Conservation (phyloP, 345 rosid genomes). For the Hirschfeldia incana region DNA sequence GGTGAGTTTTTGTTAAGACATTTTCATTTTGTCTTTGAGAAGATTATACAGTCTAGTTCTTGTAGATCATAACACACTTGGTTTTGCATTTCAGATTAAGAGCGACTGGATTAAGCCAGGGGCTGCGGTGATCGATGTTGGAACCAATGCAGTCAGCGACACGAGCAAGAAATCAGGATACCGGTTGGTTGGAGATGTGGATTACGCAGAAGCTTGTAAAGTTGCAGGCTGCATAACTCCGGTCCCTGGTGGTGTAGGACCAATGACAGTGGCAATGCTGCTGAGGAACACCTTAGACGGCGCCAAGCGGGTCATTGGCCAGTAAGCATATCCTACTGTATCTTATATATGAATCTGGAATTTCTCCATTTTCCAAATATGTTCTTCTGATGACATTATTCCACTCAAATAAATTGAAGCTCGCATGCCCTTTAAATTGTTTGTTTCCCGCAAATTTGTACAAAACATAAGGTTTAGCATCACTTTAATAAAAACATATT, state of each 20-base stretch:
- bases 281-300: constrained; percentile 81
- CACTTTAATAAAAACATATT: neutral
- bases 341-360: constrained; percentile 2
- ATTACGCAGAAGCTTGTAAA: constrained; percentile 70
- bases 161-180: constrained; percentile 75
- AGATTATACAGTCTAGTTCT: neutral
- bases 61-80: neutral
- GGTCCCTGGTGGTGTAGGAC: constrained; percentile 97
- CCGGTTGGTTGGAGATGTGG: constrained; percentile 92
- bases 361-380: neutral
- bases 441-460: neutral
- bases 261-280: constrained; percentile 96
- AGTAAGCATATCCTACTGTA: constrained; percentile 26
- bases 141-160: constrained; percentile 79
- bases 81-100: constrained; percentile 55
- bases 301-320: constrained; percentile 64
- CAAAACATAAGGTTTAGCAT: neutral
- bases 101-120: constrained; percentile 96
- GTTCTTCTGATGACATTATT: neutral
- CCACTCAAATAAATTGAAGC: neutral
- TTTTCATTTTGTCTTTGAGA: neutral
- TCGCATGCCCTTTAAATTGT: neutral
- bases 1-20: constrained; percentile 42
- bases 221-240: constrained; percentile 88
- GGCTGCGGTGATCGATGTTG: constrained; percentile 94